Conservation (phyloP, 148 eudicot species). For the Chenopodium suecicum region DNA sequence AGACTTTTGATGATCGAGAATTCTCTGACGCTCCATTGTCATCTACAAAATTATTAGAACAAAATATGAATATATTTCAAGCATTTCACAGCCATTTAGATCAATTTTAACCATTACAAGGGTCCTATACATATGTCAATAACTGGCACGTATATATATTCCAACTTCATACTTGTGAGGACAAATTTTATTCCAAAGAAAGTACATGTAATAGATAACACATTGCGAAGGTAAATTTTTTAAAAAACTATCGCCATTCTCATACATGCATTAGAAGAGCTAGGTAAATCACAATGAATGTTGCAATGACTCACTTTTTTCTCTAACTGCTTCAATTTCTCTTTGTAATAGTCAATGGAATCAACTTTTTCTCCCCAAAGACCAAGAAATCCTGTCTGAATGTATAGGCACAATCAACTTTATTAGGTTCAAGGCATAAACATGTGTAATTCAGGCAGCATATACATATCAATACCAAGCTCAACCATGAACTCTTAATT, state of each 20-base stretch:
- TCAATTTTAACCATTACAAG: background rate
- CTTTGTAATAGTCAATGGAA: conserved; percentile 63
- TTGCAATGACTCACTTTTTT: conserved; percentile 49
- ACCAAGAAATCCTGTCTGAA: conserved; percentile 87
- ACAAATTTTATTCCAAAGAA: background rate
- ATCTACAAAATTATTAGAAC: conserved; percentile 40
- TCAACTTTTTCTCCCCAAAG: conserved; percentile 80
- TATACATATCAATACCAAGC: background rate
- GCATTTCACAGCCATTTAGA: background rate
- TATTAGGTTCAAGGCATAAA: conserved; percentile 9
- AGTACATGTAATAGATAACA: no score
- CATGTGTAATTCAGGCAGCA: background rate
- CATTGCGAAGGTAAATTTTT: background rate
- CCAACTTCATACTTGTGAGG: background rate
- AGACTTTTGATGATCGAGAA: conserved; percentile 67
- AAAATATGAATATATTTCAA: background rate
- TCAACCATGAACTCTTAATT: background rate
- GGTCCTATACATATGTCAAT: no score
- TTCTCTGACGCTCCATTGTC: conserved; percentile 73
- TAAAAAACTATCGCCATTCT: background rate
- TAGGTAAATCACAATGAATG: background rate
- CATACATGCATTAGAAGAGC: background rate
- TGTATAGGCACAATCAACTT: conserved; percentile 5
- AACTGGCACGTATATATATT: background rate
- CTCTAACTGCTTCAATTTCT: conserved; percentile 58